phyloP scores from a whole-genome alignment of 106 monocot genomes.

The Apostasia ramifera region DNA sequence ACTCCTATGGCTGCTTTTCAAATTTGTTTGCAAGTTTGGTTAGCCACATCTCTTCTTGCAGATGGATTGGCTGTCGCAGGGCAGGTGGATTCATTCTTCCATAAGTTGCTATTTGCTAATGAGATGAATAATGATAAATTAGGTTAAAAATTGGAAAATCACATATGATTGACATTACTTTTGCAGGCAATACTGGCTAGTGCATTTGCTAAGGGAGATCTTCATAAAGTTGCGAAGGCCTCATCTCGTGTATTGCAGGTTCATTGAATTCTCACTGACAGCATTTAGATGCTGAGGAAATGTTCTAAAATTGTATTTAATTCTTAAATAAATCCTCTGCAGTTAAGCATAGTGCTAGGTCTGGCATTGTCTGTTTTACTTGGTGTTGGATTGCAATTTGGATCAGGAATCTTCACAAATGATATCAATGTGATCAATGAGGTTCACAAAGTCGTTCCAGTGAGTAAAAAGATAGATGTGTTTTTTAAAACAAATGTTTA shows the following conservation, averaged over 20 bases:
- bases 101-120: background rate
- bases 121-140: background rate
- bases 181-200: slow-evolving; percentile 73
- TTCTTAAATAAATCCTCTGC: background rate
- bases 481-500: too few relatives aligned
- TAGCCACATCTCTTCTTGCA: slow-evolving; percentile 82
- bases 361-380: slow-evolving; percentile 46
- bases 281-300: background rate
- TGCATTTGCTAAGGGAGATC: slow-evolving; percentile 65
- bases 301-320: background rate
- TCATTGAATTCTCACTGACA: background rate
- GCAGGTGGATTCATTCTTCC: slow-evolving; percentile 36
- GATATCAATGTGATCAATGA: slow-evolving; percentile 45
- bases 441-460: slow-evolving; percentile 64
- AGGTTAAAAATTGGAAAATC: background rate
- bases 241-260: slow-evolving; percentile 82
- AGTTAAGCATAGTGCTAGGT: slow-evolving; percentile 77
- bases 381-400: slow-evolving; percentile 55
- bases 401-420: slow-evolving; percentile 64
- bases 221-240: slow-evolving; percentile 28
- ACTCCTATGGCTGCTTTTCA: slow-evolving; percentile 87
- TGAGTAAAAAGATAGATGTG: slow-evolving; percentile 2
- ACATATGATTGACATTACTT: background rate
- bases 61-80: slow-evolving; percentile 94
- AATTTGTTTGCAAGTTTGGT: slow-evolving; percentile 78